phyloP scores from a whole-genome alignment of 2,329 filamentous ascomycete genomes.

The Xylariaceae sp. region DNA sequence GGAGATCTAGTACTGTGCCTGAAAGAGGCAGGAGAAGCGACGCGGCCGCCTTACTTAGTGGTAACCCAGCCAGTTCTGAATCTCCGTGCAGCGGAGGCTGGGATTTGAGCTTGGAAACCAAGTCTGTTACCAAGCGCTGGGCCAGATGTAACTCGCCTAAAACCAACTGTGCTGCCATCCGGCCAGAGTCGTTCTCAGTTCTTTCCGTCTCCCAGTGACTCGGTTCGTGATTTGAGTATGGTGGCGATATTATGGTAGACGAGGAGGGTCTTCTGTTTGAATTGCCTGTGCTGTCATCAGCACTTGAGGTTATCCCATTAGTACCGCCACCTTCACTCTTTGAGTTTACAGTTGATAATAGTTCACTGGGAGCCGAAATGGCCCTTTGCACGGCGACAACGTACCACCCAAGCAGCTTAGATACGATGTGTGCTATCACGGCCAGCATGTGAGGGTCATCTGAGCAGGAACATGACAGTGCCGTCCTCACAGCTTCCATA shows the following conservation, averaged over 20 bases:
- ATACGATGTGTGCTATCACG: neutral
- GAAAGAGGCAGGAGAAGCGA: neutral
- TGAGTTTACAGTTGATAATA: no score
- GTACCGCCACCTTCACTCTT: neutral
- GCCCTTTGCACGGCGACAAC: neutral
- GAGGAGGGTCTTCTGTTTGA: no score
- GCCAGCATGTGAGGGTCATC: neutral
- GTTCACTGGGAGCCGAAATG: neutral
- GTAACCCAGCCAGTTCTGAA: neutral
- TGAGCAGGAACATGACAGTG: neutral
- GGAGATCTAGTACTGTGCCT: neutral
- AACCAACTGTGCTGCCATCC: neutral
- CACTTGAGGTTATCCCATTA: no score
- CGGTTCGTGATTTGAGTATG: neutral
- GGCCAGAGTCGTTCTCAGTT: neutral
- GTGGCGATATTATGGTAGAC: no score
- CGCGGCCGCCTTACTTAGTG: neutral
- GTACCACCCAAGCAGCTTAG: neutral
- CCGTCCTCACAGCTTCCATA: neutral
- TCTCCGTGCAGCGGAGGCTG: neutral
- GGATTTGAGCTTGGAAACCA: neutral
- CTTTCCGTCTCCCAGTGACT: neutral
- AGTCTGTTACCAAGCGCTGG: neutral
- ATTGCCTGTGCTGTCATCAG: no score
- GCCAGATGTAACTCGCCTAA: neutral